Percentiles rank a stretch among this genome's conserved stretches.
These are phyloP conservation scores for Ambrosiella xylebori DNA, from an alignment of 2,329 filamentous ascomycete genomes.

Conservation along the genomic window DNA sequence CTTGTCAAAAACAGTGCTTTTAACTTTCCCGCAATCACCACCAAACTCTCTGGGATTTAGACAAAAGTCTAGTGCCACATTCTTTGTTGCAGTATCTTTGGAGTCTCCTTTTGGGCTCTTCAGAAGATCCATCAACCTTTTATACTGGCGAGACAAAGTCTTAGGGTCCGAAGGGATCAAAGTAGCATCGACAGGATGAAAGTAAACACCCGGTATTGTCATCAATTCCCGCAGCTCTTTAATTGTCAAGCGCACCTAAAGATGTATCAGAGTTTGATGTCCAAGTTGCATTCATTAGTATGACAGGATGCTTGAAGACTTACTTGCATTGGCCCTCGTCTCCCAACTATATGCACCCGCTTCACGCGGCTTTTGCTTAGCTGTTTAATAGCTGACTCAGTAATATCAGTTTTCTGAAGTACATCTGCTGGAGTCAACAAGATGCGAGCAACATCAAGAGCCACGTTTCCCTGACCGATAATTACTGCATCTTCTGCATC, in stretches of 20 bases:
- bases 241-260: slow-evolving; percentile 76
- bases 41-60: slow-evolving; percentile 59
- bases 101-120: slow-evolving; percentile 43
- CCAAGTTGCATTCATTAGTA: slow-evolving; percentile 17
- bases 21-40: slow-evolving; percentile 35
- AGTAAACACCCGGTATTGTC: slow-evolving; percentile 53
- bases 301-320: not conserved
- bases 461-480: slow-evolving; percentile 91
- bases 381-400: slow-evolving; percentile 61
- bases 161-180: slow-evolving; percentile 52
- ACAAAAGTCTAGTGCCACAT: slow-evolving; percentile 76
- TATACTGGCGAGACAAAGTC: slow-evolving; percentile 55
- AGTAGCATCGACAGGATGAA: slow-evolving; percentile 47
- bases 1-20: slow-evolving; percentile 49
- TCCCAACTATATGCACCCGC: slow-evolving; percentile 71
- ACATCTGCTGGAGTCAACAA: slow-evolving; percentile 59
- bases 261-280: not conserved
- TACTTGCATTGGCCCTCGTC: slow-evolving; percentile 72
- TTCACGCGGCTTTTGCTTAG: slow-evolving; percentile 57
- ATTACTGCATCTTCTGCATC: slow-evolving; percentile 64
- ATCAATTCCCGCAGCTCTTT: slow-evolving; percentile 85
- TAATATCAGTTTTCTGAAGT: slow-evolving; percentile 72
- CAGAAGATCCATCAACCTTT: slow-evolving; percentile 60
- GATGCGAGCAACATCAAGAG: slow-evolving; percentile 80
- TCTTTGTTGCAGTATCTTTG: slow-evolving; percentile 36